phyloP scores from a whole-genome alignment of 2,329 filamentous ascomycete genomes.

The Aspergillus hortae region DNA sequence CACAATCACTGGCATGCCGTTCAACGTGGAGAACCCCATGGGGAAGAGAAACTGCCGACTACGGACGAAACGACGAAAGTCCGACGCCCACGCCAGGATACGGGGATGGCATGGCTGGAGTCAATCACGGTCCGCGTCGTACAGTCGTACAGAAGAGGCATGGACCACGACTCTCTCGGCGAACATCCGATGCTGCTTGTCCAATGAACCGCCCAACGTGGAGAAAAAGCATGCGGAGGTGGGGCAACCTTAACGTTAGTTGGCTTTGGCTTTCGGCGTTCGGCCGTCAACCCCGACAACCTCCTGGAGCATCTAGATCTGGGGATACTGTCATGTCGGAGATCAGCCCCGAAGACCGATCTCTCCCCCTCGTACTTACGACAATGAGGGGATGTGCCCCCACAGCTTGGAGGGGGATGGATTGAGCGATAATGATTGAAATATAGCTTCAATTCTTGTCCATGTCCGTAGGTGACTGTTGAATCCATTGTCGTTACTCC shows the following conservation, averaged over 20 bases:
- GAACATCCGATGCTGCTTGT: conserved; percentile 14
- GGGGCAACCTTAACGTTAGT: conserved; percentile 6
- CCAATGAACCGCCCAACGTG: conserved; percentile 14
- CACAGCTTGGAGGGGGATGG: background rate
- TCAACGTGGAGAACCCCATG: conserved; percentile 17
- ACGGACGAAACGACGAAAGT: conserved; percentile 12
- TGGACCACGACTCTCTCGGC: conserved; percentile 11
- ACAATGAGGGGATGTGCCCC: background rate
- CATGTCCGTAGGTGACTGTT: background rate
- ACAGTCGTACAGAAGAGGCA: background rate
- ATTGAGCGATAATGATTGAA: conserved; percentile 13
- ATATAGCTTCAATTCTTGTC: conserved; percentile 13
- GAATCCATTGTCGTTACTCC: conserved; percentile 24
- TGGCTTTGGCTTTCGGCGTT: conserved; percentile 17
- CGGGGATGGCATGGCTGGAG: background rate
- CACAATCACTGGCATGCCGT: background rate
- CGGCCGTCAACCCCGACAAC: conserved; percentile 15
- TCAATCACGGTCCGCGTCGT: background rate
- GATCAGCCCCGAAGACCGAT: conserved; percentile 30
- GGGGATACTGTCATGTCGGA: conserved; percentile 19
- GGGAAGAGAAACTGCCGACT: conserved; percentile 19
- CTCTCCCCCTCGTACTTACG: background rate
- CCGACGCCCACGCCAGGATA: conserved; percentile 9
- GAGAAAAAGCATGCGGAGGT: conserved; percentile 1
- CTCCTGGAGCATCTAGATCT: background rate